Evolutionary conservation across 176 grass and related monocot genomes (phyloP).

Genomic region (Tillandsia leiboldiana): DNA sequence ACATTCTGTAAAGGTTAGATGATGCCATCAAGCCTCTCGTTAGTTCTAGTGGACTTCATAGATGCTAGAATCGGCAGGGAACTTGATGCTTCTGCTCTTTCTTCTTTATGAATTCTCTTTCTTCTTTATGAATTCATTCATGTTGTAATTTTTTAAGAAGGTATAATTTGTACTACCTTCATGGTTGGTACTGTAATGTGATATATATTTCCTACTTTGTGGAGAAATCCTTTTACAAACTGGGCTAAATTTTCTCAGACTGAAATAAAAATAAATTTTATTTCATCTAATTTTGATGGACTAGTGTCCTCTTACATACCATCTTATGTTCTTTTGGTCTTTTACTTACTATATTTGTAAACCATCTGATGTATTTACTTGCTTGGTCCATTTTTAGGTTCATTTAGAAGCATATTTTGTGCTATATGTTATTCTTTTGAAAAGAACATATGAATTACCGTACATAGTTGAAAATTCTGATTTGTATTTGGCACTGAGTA

Average conservation of each 20-base stretch:
- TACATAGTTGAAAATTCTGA: background rate
- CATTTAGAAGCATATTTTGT: too few relatives aligned
- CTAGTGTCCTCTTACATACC: background rate
- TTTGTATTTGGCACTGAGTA: background rate
- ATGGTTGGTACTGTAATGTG: background rate
- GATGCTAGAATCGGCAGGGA: background rate
- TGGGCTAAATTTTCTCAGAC: background rate
- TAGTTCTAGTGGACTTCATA: background rate
- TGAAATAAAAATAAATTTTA: background rate
- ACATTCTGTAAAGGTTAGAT: constrained; percentile 69
- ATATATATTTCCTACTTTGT: background rate
- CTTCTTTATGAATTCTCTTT: background rate
- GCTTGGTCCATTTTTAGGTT: too few relatives aligned
- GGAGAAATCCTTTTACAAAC: background rate
- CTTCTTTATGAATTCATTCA: background rate
- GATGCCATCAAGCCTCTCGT: background rate
- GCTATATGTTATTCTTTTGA: too few relatives aligned
- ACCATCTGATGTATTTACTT: background rate
- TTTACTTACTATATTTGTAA: background rate
- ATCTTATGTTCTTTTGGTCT: background rate
- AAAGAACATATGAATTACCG: too few relatives aligned
- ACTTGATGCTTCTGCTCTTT: background rate
- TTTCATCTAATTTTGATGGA: background rate
- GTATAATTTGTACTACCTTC: background rate
- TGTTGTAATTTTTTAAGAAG: background rate